Base-by-base conservation (phyloP, 2,329 filamentous ascomycete species). In the Trichoderma aggressivum region DNA sequence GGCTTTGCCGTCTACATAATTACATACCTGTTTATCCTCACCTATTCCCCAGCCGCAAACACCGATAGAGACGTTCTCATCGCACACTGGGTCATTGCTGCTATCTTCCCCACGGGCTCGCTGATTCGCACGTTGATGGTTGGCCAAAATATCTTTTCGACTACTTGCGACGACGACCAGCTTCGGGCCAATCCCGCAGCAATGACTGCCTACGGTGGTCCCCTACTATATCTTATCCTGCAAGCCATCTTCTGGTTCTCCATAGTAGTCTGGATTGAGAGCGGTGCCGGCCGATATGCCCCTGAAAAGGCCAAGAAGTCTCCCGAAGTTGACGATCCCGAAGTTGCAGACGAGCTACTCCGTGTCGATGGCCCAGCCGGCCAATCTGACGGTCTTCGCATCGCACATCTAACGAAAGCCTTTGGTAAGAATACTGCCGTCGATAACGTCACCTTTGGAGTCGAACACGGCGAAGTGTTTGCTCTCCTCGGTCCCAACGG, bases 401-500 rank as follows among this genome's bases (percentile, higher is more conserved):
- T 92, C 6, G 79, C 90, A 3, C 88, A 92, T 76, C 81, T 93
- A 5, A 89, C 87, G 26, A 94, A 94, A 78, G 83, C 84, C 0
- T 94, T 94, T 76, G 87, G 87, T 3, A 83, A 83, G 55, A 87
- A 88, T 72, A 83, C 86, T 5, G 92, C 91, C 1, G 91, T 94
- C 7, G 86, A 93, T 73, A 88, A 94, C 75, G 86, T 93, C 18
- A 90, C 89, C 0, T 92, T 94, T 72, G 90, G 90, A 5, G 88
- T 94, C 1, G 85, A 86, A 2, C 84, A 86, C 61, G 88, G 90
- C 32, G 89, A 94, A 78, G 89, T 93, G 1, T 92, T 94, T 76
- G 91, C 91, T 0, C 84, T 94, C 0, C 86, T 95, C 0, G 92
- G 92, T 0, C 91, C 92, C 0, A 94, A 94, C 76, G 92, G 92